A percentile compares a stretch with the other conserved stretches of the same genome.
Evolutionary conservation across 345 rosid genomes (phyloP).

Genomic region (Salix dunnii): DNA sequence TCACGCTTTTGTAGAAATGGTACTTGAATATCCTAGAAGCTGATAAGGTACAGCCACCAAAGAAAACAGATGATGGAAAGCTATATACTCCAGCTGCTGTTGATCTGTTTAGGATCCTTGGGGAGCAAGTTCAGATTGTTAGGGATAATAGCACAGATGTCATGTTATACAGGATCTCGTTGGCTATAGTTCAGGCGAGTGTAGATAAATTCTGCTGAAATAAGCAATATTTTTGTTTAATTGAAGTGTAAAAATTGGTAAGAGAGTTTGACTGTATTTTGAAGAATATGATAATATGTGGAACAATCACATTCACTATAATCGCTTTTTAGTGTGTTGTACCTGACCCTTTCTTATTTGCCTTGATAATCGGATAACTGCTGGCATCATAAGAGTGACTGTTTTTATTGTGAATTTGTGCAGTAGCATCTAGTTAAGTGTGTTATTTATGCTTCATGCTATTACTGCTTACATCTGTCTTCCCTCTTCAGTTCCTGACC

Average conservation of each 20-base stretch:
- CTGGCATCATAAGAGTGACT: background rate
- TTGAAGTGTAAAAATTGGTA: background rate
- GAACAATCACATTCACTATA: background rate
- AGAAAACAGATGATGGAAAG: constrained; percentile 98
- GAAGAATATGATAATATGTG: background rate
- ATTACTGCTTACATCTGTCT: background rate
- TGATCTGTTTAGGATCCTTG: constrained; percentile 96
- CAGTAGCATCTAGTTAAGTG: background rate
- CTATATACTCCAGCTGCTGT: constrained; percentile 99
- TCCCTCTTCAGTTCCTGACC: background rate
- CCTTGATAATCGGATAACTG: constrained; percentile 1
- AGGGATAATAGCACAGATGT: constrained; percentile 95
- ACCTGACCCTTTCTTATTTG: background rate
- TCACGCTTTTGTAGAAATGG: constrained; percentile 71
- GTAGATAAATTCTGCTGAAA: background rate
- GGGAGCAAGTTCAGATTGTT: constrained; percentile 98
- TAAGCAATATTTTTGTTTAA: background rate
- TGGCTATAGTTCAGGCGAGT: constrained; percentile 88
- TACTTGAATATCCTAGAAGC: constrained; percentile 92
- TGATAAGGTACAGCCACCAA: constrained; percentile 94
- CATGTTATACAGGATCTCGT: constrained; percentile 92
- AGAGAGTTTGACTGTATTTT: background rate
- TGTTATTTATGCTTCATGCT: constrained; percentile 6
- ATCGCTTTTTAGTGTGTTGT: background rate
- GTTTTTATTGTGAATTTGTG: background rate